Evolutionary conservation across 116 monocot genomes (phyloP), one percentile per base, ranked within the genome.

Genomic region (Dioscorea cayenensis): DNA sequence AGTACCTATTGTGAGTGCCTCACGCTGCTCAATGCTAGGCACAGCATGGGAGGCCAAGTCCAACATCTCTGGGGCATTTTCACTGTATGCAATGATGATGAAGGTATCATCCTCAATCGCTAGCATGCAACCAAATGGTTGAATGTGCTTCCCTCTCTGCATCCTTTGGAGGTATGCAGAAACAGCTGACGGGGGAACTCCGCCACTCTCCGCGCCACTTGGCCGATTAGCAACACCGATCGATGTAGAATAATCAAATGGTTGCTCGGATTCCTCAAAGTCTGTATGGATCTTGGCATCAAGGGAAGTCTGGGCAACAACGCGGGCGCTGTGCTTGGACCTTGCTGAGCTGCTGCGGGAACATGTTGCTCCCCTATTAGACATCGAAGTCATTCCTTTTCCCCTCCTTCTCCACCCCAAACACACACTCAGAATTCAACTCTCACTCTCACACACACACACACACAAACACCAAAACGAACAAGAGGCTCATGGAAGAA

Each of bases 11-110:
- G 85, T 43, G 8, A 96, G 73, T n/a, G 79, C 75, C 0, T 89
- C 83, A 23, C 52, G 78, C 70, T 96, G 87, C 14, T 89, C 95
- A 0, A 96, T 87, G 70, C 72, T 85, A 19, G 95, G 95, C 6
- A 96, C 92, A 5, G 95, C 92, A 66, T 92, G 95, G 35, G 84
- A 85, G 38, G 82, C 80, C 60, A 90, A 66, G 37, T 92, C 89
- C 20, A 96, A 90, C 95, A 96, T 92, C 82, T 92, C 92, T 1
- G 90, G 74, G 37, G 92, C 92, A 64, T 96, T 96, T 69, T 96
- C 88, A 61, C 89, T 92, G 80, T 75, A 96, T 10, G 90, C 92
- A 12, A 84, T 71, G 50, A 96, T 60, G 13, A 71, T 20, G 63
- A 96, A 86, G 6, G 77, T 85, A 36, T 82, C 80, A 64, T 80